Evolutionary conservation across 108 stramenopile genomes (phyloP).

Genomic region (Stephanodiscus minutulus): DNA sequence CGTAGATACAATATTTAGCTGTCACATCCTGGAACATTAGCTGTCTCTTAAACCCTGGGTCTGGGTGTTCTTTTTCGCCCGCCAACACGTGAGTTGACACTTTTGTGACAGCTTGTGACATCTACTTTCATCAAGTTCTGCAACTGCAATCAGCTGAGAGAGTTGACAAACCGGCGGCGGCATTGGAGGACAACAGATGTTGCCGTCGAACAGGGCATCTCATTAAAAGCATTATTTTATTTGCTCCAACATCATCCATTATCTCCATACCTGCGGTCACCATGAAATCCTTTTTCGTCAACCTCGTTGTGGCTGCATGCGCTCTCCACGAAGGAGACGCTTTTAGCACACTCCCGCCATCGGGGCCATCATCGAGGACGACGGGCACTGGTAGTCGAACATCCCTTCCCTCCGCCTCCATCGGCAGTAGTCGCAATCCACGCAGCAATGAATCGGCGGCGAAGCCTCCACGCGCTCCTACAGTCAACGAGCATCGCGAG

Average conservation of each 20-base stretch:
- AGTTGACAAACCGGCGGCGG: no score
- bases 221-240: not conserved
- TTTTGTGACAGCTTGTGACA: no score
- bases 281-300: slow-evolving; percentile 8
- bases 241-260: not conserved
- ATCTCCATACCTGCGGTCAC: not conserved
- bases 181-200: no score
- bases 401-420: slow-evolving; percentile 28
- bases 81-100: no score
- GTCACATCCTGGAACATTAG: no score
- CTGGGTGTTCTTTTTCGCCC: no score
- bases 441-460: slow-evolving; percentile 14
- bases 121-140: no score
- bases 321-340: slow-evolving; percentile 8
- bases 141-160: no score
- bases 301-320: slow-evolving; percentile 6
- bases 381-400: slow-evolving; percentile 1
- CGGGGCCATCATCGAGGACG: not conserved
- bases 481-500: slow-evolving; percentile 40
- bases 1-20: no score
- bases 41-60: no score
- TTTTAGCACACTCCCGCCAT: not conserved
- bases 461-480: slow-evolving; percentile 20
- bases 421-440: slow-evolving; percentile 37
- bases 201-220: not conserved